Evolutionary conservation across 164 flowering plant genomes (phyloP).

Genomic region (Buxus sempervirens): DNA sequence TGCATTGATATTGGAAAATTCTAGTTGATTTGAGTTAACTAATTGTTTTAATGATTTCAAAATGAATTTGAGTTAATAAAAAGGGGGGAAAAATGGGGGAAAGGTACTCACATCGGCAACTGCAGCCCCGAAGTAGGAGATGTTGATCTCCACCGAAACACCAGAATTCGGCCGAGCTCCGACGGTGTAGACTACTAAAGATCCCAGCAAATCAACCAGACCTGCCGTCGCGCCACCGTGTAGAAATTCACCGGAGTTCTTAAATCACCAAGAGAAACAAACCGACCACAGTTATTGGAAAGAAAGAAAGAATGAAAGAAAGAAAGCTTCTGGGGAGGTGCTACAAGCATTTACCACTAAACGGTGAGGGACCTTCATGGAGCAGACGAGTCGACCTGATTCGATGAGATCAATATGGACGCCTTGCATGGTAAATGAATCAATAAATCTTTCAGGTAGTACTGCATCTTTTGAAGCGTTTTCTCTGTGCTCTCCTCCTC

Average conservation of each 20-base stretch:
- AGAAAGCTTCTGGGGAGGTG: neutral
- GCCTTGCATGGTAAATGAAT: slow-evolving; percentile 47
- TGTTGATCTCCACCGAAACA: slow-evolving; percentile 69
- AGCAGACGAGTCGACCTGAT: slow-evolving; percentile 64
- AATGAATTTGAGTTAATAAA: too few species aligned
- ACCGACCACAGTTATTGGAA: neutral
- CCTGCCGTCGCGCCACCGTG: slow-evolving; percentile 79
- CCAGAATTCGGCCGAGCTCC: slow-evolving; percentile 38
- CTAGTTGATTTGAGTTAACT: too few species aligned
- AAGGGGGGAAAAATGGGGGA: slow-evolving; percentile 3
- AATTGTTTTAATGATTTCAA: too few species aligned
- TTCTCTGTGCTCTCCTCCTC: slow-evolving; percentile 8
- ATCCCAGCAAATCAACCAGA: slow-evolving; percentile 61
- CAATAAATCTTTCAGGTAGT: slow-evolving; percentile 47
- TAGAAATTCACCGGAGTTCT: slow-evolving; percentile 52
- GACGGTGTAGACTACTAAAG: slow-evolving; percentile 46
- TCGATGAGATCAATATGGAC: slow-evolving; percentile 46
- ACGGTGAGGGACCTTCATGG: slow-evolving; percentile 64
- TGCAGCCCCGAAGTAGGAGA: slow-evolving; percentile 73
- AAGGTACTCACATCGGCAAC: slow-evolving; percentile 40
- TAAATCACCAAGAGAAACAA: slow-evolving; percentile 13
- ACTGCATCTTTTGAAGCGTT: slow-evolving; percentile 21
- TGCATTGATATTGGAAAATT: too few species aligned
- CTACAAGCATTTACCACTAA: slow-evolving; percentile 34
- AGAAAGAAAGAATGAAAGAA: neutral